phyloP scores from a whole-genome alignment of 192 early-diverging fungal species.

The Coemansia sp. region DNA sequence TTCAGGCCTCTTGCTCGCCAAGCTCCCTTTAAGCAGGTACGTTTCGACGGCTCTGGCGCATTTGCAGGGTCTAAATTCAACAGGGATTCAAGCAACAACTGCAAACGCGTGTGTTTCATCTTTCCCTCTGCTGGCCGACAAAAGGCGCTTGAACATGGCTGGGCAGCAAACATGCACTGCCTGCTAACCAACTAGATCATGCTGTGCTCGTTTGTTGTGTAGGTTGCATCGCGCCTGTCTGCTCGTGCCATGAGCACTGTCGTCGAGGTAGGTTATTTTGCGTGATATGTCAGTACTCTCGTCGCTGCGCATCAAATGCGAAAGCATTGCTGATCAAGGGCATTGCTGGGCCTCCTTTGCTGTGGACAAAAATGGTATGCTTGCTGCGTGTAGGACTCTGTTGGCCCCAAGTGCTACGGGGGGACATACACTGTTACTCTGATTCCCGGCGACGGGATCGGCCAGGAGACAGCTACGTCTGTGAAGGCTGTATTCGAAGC shows the following conservation, averaged over 20 bases:
- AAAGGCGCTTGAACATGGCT: neutral
- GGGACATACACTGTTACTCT: conserved; percentile 95
- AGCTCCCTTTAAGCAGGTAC: conserved; percentile 50
- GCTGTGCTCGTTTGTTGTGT: conserved; percentile 6
- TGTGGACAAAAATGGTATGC: neutral
- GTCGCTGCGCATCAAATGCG: neutral
- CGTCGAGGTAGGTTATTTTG: conserved; percentile 31
- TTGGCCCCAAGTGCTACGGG: conserved; percentile 73
- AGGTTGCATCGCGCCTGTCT: conserved; percentile 54
- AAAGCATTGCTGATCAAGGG: neutral
- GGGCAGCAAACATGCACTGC: neutral
- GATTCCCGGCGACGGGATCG: conserved; percentile 98
- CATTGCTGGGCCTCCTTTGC: neutral
- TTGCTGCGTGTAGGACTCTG: conserved; percentile 33
- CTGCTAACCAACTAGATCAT: neutral
- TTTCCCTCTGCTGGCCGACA: neutral
- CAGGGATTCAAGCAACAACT: neutral
- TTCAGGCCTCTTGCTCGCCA: conserved; percentile 46
- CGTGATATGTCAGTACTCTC: neutral
- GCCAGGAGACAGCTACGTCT: conserved; percentile 86
- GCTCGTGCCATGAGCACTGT: conserved; percentile 51
- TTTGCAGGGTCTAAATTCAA: neutral
- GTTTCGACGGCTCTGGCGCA: neutral
- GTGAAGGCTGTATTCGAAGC: conserved; percentile 96
- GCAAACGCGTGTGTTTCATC: neutral